A percentile compares a stretch with the other conserved stretches of the same genome.
Evolutionary conservation across 2,329 filamentous ascomycete species (phyloP).

Genomic region (Fusarium aywerte): DNA sequence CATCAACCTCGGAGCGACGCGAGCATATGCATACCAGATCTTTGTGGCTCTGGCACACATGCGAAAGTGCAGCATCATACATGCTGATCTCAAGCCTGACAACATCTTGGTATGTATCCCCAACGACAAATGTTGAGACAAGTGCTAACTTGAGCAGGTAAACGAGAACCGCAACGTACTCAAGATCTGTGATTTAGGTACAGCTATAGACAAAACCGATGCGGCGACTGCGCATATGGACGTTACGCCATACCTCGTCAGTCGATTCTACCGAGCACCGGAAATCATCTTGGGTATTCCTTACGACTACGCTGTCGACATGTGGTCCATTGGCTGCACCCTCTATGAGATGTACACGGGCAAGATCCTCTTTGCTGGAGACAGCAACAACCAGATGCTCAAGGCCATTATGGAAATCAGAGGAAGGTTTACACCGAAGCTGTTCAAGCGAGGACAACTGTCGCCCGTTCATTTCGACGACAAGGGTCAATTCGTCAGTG

Average conservation of each 20-base stretch:
- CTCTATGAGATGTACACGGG: conserved; percentile 97
- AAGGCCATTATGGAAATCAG: conserved; percentile 95
- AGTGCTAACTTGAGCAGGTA: conserved; percentile 58
- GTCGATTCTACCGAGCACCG: conserved; percentile 95
- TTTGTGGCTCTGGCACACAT: conserved; percentile 89
- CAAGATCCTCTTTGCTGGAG: conserved; percentile 94
- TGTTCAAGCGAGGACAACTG: conserved; percentile 84
- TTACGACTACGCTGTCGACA: conserved; percentile 93
- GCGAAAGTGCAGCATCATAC: conserved; percentile 91
- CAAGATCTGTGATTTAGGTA: conserved; percentile 96
- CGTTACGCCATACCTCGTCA: conserved; percentile 93
- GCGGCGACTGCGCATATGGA: conserved; percentile 77
- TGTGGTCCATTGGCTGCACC: conserved; percentile 98
- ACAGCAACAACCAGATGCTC: conserved; percentile 98
- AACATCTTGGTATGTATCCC: conserved; percentile 78
- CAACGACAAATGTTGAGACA: background rate
- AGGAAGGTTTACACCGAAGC: conserved; percentile 88
- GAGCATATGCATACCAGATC: conserved; percentile 92
- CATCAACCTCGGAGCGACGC: conserved; percentile 87
- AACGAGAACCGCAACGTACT: conserved; percentile 85
- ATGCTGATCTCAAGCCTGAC: conserved; percentile 97
- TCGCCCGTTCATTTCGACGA: conserved; percentile 85
- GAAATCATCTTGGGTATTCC: conserved; percentile 98
- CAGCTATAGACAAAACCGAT: conserved; percentile 91
- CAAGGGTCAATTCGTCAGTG: conserved; percentile 82